A percentile compares a stretch with the other conserved stretches of the same genome.
Evolutionary conservation across 352 stramenopile genomes (phyloP).

Genomic region (Phytophthora meadii): DNA sequence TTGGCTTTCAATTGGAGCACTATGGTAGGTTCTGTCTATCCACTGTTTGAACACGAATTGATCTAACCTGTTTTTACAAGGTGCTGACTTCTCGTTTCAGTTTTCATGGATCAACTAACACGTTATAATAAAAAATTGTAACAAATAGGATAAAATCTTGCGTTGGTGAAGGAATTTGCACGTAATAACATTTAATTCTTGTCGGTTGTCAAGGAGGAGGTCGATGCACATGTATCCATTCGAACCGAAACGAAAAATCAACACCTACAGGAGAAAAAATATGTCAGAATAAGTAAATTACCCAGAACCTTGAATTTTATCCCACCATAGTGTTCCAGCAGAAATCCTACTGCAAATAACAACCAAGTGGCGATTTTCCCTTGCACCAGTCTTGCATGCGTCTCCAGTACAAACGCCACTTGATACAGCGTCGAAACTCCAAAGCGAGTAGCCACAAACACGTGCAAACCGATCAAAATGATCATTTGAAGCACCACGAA

Average conservation of each 20-base stretch:
- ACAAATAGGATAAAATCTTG: too few species aligned
- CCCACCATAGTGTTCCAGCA: conserved; percentile 39
- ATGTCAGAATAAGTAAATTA: neutral
- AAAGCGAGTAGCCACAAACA: conserved; percentile 37
- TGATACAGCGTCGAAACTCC: conserved; percentile 45
- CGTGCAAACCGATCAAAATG: conserved; percentile 34
- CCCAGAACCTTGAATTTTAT: neutral
- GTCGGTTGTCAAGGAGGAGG: neutral
- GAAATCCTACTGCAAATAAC: conserved; percentile 35
- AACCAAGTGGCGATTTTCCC: conserved; percentile 46
- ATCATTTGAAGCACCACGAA: conserved; percentile 32
- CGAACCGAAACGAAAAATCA: conserved; percentile 23
- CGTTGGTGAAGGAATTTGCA: too few species aligned
- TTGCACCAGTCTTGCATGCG: conserved; percentile 47
- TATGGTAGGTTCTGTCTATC: neutral
- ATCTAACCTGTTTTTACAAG: too few species aligned
- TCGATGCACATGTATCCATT: conserved; percentile 3
- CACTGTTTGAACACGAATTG: too few species aligned
- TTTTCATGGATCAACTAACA: too few species aligned
- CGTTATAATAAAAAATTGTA: too few species aligned
- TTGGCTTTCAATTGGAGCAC: neutral
- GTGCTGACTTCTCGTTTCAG: too few species aligned
- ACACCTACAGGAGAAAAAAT: conserved; percentile 6
- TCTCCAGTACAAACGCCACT: conserved; percentile 61
- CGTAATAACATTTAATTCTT: neutral